These are phyloP conservation scores for Plasmodium falciparum DNA, from an alignment of 169 alveolate genomes.

Conservation along the genomic window DNA sequence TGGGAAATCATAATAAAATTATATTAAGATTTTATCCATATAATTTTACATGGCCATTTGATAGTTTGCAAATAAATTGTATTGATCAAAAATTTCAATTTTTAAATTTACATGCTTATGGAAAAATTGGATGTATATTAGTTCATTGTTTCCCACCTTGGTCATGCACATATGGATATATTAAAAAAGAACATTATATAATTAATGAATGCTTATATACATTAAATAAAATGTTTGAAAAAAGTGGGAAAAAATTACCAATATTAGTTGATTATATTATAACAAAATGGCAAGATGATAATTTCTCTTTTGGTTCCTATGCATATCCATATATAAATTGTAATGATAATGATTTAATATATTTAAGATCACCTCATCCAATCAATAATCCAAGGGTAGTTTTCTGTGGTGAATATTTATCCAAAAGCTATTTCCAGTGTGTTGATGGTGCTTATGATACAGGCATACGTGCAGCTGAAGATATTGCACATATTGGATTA, in stretches of 20 bases:
- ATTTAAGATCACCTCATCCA: slow-evolving; percentile 86
- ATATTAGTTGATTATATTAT: slow-evolving; percentile 81
- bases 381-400: slow-evolving; percentile 79
- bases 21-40: slow-evolving; percentile 80
- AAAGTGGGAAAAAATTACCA: slow-evolving; percentile 72
- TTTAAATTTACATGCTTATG: slow-evolving; percentile 83
- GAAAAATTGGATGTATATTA: slow-evolving; percentile 82
- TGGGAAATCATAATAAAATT: slow-evolving; percentile 87
- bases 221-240: slow-evolving; percentile 78
- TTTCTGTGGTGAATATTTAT: slow-evolving; percentile 85
- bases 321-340: slow-evolving; percentile 83
- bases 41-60: slow-evolving; percentile 82
- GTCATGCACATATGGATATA: slow-evolving; percentile 77
- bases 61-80: slow-evolving; percentile 81
- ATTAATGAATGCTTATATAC: slow-evolving; percentile 82
- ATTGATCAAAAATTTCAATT: slow-evolving; percentile 85
- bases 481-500: slow-evolving; percentile 82
- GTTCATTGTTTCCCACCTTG: slow-evolving; percentile 88
- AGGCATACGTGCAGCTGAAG: slow-evolving; percentile 88
- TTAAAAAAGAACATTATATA: slow-evolving; percentile 75
- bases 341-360: slow-evolving; percentile 83
- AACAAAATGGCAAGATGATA: slow-evolving; percentile 85
- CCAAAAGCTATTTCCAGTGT: slow-evolving; percentile 85
- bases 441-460: slow-evolving; percentile 88
- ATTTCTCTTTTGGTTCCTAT: slow-evolving; percentile 83